These are phyloP conservation scores for Buxus sempervirens DNA, from an alignment of 164 flowering plant species.

Conservation along the genomic window DNA sequence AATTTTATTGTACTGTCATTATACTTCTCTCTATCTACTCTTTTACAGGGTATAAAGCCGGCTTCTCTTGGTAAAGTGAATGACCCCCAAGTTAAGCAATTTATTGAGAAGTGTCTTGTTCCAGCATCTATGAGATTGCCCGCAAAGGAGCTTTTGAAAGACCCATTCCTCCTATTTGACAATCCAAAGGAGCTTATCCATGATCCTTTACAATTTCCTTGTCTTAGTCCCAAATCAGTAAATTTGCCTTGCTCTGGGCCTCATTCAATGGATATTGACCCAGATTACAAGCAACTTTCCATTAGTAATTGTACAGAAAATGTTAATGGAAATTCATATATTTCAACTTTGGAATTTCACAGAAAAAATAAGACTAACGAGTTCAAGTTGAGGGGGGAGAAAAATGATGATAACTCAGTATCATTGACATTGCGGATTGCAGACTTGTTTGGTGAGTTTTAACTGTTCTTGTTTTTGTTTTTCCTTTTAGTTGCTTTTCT, in stretches of 20 bases:
- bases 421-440: constrained; percentile 51
- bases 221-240: constrained; percentile 11
- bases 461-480: background rate
- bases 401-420: constrained; percentile 40
- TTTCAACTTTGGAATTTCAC: constrained; percentile 33
- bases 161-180: constrained; percentile 51
- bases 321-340: constrained; percentile 19
- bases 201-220: constrained; percentile 23
- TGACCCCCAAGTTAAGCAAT: constrained; percentile 62
- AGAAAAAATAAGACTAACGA: constrained; percentile 36
- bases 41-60: constrained; percentile 75
- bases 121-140: constrained; percentile 58
- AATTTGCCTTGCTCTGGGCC: constrained; percentile 24
- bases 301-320: constrained; percentile 22
- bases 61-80: constrained; percentile 58
- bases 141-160: constrained; percentile 64
- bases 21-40: background rate
- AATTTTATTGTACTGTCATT: too few species aligned
- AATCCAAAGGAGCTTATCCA: constrained; percentile 23
- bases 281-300: constrained; percentile 30
- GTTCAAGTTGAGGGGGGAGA: constrained; percentile 53
- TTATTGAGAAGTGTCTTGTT: constrained; percentile 78
- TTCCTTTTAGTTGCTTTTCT: background rate
- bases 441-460: constrained; percentile 41
- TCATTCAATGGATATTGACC: constrained; percentile 56